These are phyloP conservation scores for Rhodotorula babjevae DNA, from an alignment of 768 basidiomycete genomes.

Conservation along the genomic window DNA sequence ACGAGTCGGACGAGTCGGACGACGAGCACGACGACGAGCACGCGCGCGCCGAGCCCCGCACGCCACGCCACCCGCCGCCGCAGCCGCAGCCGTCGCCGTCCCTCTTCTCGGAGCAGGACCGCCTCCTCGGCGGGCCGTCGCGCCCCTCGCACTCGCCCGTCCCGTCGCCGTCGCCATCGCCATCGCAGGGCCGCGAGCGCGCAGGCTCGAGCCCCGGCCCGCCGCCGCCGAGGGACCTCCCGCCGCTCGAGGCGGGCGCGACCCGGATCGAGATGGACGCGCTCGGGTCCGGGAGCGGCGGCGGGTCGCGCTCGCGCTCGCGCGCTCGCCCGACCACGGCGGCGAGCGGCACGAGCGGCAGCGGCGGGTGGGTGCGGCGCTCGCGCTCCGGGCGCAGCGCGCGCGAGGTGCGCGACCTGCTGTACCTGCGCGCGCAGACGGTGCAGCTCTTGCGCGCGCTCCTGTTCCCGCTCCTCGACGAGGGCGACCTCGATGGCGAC, in stretches of 20 bases:
- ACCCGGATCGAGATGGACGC: background rate
- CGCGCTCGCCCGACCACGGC: background rate
- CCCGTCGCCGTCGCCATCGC: no score
- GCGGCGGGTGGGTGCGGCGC: background rate
- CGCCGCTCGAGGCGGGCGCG: background rate
- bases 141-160: background rate
- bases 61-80: background rate
- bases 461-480: background rate
- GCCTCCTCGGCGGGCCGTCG: slow-evolving; percentile 12
- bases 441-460: background rate
- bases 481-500: background rate
- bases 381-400: slow-evolving; percentile 6
- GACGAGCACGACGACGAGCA: background rate
- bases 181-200: background rate
- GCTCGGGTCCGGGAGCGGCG: background rate
- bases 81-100: slow-evolving; percentile 23
- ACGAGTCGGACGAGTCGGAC: background rate
- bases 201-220: no score
- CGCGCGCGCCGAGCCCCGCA: background rate
- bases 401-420: slow-evolving; percentile 2
- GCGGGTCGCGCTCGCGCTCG: no score
- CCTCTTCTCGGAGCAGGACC: slow-evolving; percentile 27
- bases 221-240: no score
- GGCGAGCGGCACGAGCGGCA: background rate
- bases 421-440: background rate